Conservation (phyloP, 768 basidiomycete species). For the Boletus eberwhitei region DNA sequence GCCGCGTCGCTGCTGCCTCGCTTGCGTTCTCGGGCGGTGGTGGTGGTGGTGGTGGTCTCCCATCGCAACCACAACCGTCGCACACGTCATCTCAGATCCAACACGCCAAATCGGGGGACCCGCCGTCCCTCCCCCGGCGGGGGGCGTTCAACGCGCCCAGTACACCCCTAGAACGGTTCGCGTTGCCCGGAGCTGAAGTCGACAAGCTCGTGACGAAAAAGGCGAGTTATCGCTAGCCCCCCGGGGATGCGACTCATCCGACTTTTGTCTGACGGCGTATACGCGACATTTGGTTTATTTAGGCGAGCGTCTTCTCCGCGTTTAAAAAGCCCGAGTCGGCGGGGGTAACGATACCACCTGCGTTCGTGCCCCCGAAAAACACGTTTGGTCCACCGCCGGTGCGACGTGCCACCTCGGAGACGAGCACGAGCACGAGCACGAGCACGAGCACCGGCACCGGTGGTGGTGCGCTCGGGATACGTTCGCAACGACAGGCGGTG, state of each 20-base stretch:
- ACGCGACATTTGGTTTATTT: background rate
- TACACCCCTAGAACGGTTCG: background rate
- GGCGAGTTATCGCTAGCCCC: too few species aligned
- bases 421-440: background rate
- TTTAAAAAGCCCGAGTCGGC: constrained; percentile 36
- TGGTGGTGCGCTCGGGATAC: background rate
- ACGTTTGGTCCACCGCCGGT: constrained; percentile 53
- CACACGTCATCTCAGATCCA: background rate
- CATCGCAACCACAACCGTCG: background rate
- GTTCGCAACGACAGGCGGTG: background rate
- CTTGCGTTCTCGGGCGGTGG: constrained; percentile 39
- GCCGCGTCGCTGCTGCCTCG: constrained; percentile 58
- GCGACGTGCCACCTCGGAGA: constrained; percentile 32
- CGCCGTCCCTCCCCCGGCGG: constrained; percentile 3
- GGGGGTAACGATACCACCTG: constrained; percentile 36
- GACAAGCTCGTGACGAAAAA: constrained; percentile 29
- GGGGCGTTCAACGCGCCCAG: background rate
- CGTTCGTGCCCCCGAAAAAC: constrained; percentile 44
- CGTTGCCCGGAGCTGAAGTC: constrained; percentile 16
- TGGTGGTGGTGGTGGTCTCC: too few species aligned
- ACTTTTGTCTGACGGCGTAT: background rate
- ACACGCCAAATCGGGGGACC: background rate
- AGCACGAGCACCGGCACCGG: background rate
- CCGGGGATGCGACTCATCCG: too few species aligned
- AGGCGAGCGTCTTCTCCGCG: constrained; percentile 23